phyloP scores from a whole-genome alignment of 306 rosid genomes.

The Ormosia semicastrata region DNA sequence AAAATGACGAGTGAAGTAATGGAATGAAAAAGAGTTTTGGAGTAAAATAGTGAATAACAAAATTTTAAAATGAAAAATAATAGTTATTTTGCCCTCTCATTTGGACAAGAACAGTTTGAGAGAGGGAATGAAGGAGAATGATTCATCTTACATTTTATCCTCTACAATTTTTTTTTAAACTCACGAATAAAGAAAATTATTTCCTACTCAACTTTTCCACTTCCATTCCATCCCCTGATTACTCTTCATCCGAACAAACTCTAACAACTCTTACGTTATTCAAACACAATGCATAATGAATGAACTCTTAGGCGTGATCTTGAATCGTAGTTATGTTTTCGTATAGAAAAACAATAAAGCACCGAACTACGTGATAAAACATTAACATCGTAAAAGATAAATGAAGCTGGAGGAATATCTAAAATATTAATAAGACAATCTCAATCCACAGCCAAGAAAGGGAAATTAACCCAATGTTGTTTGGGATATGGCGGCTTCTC shows the following conservation, averaged over 20 bases:
- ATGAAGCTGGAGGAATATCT: background rate
- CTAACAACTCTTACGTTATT: background rate
- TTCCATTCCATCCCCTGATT: background rate
- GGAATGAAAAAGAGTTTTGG: background rate
- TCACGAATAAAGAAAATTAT: background rate
- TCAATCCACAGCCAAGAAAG: background rate
- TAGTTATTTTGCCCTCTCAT: background rate
- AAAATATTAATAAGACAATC: conserved; percentile 10
- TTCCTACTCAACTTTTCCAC: background rate
- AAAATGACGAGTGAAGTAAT: background rate
- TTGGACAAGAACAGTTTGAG: background rate
- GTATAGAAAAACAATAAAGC: background rate
- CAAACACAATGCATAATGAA: background rate
- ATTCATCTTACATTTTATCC: background rate
- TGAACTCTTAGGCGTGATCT: background rate
- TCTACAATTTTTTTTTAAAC: background rate
- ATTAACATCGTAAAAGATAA: background rate
- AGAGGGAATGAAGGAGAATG: background rate
- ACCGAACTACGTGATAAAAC: background rate
- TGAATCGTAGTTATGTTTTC: background rate
- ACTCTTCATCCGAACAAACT: background rate
- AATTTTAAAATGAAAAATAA: background rate
- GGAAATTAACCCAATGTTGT: background rate
- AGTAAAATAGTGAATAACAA: background rate
- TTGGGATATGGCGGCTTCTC: conserved; percentile 35